Evolutionary conservation across 2,329 filamentous ascomycete genomes (phyloP).

Genomic region (Sarocladium oryzae): DNA sequence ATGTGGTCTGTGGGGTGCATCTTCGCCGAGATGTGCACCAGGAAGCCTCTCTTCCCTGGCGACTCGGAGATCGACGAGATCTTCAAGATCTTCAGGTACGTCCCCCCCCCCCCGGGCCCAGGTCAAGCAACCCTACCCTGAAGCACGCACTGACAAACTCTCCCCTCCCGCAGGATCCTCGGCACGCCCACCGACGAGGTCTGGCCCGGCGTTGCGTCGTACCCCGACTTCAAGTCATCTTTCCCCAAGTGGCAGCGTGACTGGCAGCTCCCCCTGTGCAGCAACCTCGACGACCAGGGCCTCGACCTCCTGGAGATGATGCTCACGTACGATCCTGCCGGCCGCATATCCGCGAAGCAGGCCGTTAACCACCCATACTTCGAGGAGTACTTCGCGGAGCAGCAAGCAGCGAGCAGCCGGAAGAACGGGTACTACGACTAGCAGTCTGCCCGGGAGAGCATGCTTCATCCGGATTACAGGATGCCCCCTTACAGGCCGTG

Average conservation of each 20-base stretch:
- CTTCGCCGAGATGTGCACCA: conserved; percentile 93
- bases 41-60: conserved; percentile 86
- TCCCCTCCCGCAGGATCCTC: conserved; percentile 47
- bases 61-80: conserved; percentile 60
- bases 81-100: conserved; percentile 63
- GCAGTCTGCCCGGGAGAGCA: conserved; percentile 11
- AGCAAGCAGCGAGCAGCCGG: conserved; percentile 21
- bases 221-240: conserved; percentile 86
- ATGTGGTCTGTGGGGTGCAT: conserved; percentile 97
- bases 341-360: conserved; percentile 83
- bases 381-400: conserved; percentile 30
- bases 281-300: conserved; percentile 64
- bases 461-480: conserved; percentile 13
- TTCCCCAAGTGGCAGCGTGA: conserved; percentile 88
- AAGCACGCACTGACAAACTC: neutral
- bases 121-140: neutral
- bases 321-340: conserved; percentile 81
- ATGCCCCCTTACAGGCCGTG: conserved; percentile 1
- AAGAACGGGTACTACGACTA: conserved; percentile 31
- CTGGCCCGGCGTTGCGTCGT: conserved; percentile 91
- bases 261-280: conserved; percentile 57
- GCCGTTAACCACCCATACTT: conserved; percentile 84
- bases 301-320: conserved; percentile 63
- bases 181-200: conserved; percentile 75
- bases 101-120: neutral